Evolutionary conservation across 2,329 filamentous ascomycete genomes (phyloP), one percentile per base, ranked within the genome.

Genomic region (Lachnellula occidentalis): DNA sequence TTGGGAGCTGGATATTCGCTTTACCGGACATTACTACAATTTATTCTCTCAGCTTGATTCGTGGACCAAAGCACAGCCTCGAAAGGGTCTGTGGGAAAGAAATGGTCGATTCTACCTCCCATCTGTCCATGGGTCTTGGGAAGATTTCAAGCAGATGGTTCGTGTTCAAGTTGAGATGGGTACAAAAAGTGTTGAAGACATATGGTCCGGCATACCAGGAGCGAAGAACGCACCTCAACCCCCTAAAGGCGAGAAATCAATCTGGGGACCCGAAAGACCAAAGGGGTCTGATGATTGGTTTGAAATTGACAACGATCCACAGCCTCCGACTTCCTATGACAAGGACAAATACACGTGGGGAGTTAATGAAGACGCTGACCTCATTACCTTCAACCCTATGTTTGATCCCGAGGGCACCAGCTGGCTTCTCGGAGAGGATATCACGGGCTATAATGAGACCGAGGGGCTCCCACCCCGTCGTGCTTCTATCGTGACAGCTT

Each of bases 1-100:
- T 62, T 95, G 91, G 89, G 91, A 96, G 71, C 92, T 95, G 86
- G 91, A 96, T 66, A 83, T 92, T 45, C 85, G 90, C 31, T 95
- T 95, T 70, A 94, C 88, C 0, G 90, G 91, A 36, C 90, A 96
- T 71, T 92, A 88, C 74, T 91, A 87, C 61, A 82, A 89, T 58
- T 71, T 90, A 19, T 80, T 92, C 65, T 80, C 83, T 61, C 86
- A 86, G 67, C 74, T 90, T 37, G 79, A 82, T 64, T 73, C 75
- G 45, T 94, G 87, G 86, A 79, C 87, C 15, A 81, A 78, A 60
- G 73, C 80, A 46, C 89, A 94, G 71, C 88, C 89, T 1, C 78
- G 89, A 12, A 91, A 90, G 70, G 86, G 87, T 0, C 76, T 92
- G 0, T 94, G 89, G 88, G 88, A 92, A 68, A 83, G 89, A 37